A percentile compares a stretch with the other conserved stretches of the same genome.
These are phyloP conservation scores for Candida nanaspora DNA, from an alignment of 805 yeast species.

Conservation along the genomic window DNA sequence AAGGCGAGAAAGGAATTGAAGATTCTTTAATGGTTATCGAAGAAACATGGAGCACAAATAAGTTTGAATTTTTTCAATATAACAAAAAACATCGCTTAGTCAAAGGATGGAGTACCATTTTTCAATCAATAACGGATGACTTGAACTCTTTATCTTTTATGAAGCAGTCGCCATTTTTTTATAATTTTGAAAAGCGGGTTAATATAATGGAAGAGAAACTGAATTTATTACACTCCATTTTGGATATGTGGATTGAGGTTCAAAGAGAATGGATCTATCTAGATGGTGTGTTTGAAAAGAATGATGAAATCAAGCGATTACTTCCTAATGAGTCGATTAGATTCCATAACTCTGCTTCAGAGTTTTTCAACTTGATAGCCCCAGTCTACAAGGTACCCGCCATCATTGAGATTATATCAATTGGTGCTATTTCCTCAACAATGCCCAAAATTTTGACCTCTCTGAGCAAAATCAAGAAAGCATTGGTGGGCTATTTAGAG, in stretches of 20 bases:
- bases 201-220: constrained; percentile 48
- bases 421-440: constrained; percentile 38
- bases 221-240: constrained; percentile 39
- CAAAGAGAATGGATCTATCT: constrained; percentile 88
- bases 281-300: constrained; percentile 65
- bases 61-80: constrained; percentile 49
- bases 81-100: constrained; percentile 48
- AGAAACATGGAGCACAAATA: constrained; percentile 45
- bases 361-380: constrained; percentile 46
- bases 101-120: constrained; percentile 58
- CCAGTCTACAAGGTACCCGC: constrained; percentile 39
- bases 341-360: constrained; percentile 56
- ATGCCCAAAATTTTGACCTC: constrained; percentile 49
- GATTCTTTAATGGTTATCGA: constrained; percentile 44
- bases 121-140: constrained; percentile 54
- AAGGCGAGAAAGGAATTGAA: constrained; percentile 63
- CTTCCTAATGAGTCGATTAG: constrained; percentile 66
- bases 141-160: constrained; percentile 58
- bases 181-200: constrained; percentile 53
- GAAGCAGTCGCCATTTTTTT: constrained; percentile 59
- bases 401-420: constrained; percentile 47
- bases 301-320: constrained; percentile 49
- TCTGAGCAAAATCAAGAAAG: constrained; percentile 50
- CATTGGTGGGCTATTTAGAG: constrained; percentile 74
- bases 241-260: constrained; percentile 73